Evolutionary conservation across 2,329 filamentous ascomycete species (phyloP).

Genomic region (Verticillium nubilum): DNA sequence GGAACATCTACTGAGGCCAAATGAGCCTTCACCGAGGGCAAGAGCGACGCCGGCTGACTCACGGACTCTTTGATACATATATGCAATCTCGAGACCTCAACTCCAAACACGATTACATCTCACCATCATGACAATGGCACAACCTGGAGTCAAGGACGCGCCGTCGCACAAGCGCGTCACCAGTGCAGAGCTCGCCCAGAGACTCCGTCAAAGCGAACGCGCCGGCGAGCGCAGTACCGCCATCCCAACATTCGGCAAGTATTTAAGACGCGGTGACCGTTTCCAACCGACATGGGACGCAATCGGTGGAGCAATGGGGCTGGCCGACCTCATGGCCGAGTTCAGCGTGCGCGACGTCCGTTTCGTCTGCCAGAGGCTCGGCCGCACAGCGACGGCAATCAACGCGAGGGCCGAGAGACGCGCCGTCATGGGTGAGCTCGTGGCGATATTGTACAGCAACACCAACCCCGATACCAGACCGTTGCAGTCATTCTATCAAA

Average conservation of each 20-base stretch:
- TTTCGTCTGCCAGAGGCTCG: conserved; percentile 13
- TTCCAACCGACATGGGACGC: conserved; percentile 17
- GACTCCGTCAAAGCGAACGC: conserved; percentile 12
- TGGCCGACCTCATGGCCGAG: conserved; percentile 16
- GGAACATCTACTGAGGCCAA: too few species aligned
- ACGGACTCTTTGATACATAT: too few species aligned
- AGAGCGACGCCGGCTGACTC: too few species aligned
- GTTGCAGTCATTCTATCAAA: conserved; percentile 14
- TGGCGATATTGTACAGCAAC: conserved; percentile 10
- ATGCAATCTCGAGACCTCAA: too few species aligned
- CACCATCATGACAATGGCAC: background rate
- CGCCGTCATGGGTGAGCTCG: conserved; percentile 14
- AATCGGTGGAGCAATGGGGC: conserved; percentile 14
- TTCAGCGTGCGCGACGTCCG: conserved; percentile 18
- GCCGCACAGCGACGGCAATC: conserved; percentile 13
- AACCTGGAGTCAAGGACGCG: background rate
- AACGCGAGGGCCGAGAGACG: conserved; percentile 15
- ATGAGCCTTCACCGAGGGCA: too few species aligned
- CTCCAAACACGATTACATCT: too few species aligned
- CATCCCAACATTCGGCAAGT: conserved; percentile 14
- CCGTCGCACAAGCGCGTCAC: background rate
- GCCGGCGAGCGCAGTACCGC: conserved; percentile 11
- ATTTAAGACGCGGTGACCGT: conserved; percentile 12
- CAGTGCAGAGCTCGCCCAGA: background rate
- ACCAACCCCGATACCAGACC: conserved; percentile 14